These are phyloP conservation scores for Kazachstania psychrophila DNA, from an alignment of 805 yeast species.

Conservation along the genomic window DNA sequence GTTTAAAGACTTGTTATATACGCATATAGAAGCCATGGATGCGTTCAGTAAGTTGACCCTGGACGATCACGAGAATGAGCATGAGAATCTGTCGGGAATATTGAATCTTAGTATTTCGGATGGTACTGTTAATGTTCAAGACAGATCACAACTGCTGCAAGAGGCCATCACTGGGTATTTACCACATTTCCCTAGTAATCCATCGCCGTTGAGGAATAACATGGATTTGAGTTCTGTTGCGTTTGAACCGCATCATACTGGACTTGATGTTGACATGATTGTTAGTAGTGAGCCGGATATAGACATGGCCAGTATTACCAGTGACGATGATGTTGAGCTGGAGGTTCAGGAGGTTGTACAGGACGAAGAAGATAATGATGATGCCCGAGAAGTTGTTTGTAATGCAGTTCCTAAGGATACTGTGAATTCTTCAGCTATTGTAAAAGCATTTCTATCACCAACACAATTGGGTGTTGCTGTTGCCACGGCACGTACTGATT, in stretches of 20 bases:
- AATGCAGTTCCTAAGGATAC: too few relatives aligned
- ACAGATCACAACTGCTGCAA: slow-evolving; percentile 7
- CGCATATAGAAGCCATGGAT: slow-evolving; percentile 3
- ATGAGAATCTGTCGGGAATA: slow-evolving; percentile 1
- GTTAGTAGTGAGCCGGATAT: too few relatives aligned
- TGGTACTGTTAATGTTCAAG: slow-evolving; percentile 3
- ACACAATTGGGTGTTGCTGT: slow-evolving; percentile 4
- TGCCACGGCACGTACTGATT: too few relatives aligned
- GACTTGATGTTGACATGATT: too few relatives aligned
- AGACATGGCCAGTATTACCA: too few relatives aligned
- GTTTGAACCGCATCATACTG: too few relatives aligned
- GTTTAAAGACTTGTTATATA: neutral
- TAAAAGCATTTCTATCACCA: slow-evolving; percentile 3
- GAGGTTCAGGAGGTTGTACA: too few relatives aligned
- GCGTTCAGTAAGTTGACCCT: slow-evolving; percentile 4
- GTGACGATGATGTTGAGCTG: too few relatives aligned
- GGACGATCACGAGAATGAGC: slow-evolving; percentile 1
- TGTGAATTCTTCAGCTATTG: too few relatives aligned
- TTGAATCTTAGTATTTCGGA: slow-evolving; percentile 3
- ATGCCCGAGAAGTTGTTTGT: too few relatives aligned
- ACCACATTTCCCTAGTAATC: slow-evolving; percentile 12
- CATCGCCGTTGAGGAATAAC: slow-evolving; percentile 13
- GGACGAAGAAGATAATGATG: too few relatives aligned
- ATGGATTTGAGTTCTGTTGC: slow-evolving; percentile 7
- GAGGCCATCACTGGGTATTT: slow-evolving; percentile 11